Base-by-base conservation (phyloP, 2,329 filamentous ascomycete species). In the Ophiostoma fasciatum region DNA sequence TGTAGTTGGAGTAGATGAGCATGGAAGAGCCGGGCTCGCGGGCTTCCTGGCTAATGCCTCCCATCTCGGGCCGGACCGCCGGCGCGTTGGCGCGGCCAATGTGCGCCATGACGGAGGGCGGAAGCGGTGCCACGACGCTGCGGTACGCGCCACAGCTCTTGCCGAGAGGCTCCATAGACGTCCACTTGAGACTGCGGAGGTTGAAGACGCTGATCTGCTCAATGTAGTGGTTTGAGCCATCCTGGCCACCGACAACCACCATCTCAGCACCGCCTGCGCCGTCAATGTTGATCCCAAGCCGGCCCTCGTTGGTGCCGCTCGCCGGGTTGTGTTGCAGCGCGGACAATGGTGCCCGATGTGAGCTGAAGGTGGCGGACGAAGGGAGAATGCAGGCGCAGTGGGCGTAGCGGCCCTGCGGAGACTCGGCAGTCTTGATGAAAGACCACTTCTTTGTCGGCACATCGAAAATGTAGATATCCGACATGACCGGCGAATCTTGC, bases 181-280 rank as follows among this genome's bases (percentile, higher is more conserved):
- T 94, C 90, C 90, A 98, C 58, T 90, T 93, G 41, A 96, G 61
- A 53, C 84, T 94, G 33, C 90, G 74, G 19, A 98, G 64, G 50
- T 98, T 98, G 64, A 98, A 98, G 3, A 98, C 84, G 53, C 85
- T 96, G 45, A 98, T 92, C 57, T 98, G 85, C 57, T 98, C 88
- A 46, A 98, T 98, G 52, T 98, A 98, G 55, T 94, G 87, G 55
- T 98, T 98, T n/a, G 80, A 79, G 36, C 82, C 90, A 51, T 98
- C 90, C 56, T 98, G 90, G 0, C 90, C 90, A 41, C 90, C 90
- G 7, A 96, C 87, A 12, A 98, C 79, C 6, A 98, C 73, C 88
- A 98, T 94, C 55, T 98, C 88, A 2, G 90, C 84, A 22, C 90
- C 90, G 13, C 90, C 90, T 15, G 75, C 74, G 1, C 90, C 88